Percentiles rank a stretch among this genome's conserved stretches.
These are phyloP conservation scores for Zalaria obscura DNA, from an alignment of 2,329 filamentous ascomycete species.

Conservation along the genomic window DNA sequence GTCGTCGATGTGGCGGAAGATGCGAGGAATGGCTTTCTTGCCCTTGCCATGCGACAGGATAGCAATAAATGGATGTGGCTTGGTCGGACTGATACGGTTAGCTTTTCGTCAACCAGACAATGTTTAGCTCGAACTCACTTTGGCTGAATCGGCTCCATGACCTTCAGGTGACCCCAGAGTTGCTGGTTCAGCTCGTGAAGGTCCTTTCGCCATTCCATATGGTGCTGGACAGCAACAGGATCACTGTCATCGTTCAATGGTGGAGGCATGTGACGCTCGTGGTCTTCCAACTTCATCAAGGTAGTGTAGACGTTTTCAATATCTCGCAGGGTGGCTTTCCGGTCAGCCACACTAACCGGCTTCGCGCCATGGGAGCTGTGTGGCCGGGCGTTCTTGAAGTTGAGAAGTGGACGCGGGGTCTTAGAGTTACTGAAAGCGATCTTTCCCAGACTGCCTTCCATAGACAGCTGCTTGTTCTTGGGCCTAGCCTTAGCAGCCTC, in stretches of 20 bases:
- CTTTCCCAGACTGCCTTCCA: constrained; percentile 91
- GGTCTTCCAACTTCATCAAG: constrained; percentile 88
- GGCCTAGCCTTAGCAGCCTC: constrained; percentile 95
- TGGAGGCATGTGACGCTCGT: constrained; percentile 66
- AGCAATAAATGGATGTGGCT: constrained; percentile 82
- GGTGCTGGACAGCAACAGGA: constrained; percentile 53
- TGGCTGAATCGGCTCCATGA: constrained; percentile 73
- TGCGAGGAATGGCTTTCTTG: constrained; percentile 86
- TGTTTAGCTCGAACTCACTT: constrained; percentile 22
- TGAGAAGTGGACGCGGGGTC: constrained; percentile 86
- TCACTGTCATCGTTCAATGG: constrained; percentile 50
- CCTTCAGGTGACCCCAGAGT: constrained; percentile 77
- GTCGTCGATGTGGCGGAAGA: constrained; percentile 84
- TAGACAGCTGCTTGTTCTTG: constrained; percentile 93
- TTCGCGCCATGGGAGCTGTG: constrained; percentile 31
- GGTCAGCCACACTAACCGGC: constrained; percentile 50
- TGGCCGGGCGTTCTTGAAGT: constrained; percentile 62
- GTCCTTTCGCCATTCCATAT: constrained; percentile 66
- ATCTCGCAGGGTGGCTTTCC: constrained; percentile 70
- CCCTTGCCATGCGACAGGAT: constrained; percentile 91
- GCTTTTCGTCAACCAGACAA: neutral
- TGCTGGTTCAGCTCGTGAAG: constrained; percentile 59
- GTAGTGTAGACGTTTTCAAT: constrained; percentile 81
- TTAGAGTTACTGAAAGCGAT: constrained; percentile 99
- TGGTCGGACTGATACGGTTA: constrained; percentile 44